Percentiles rank a stretch among this genome's conserved stretches.
phyloP scores from a whole-genome alignment of 129 eudicot genomes.

The Heracleum sosnowskyi region DNA sequence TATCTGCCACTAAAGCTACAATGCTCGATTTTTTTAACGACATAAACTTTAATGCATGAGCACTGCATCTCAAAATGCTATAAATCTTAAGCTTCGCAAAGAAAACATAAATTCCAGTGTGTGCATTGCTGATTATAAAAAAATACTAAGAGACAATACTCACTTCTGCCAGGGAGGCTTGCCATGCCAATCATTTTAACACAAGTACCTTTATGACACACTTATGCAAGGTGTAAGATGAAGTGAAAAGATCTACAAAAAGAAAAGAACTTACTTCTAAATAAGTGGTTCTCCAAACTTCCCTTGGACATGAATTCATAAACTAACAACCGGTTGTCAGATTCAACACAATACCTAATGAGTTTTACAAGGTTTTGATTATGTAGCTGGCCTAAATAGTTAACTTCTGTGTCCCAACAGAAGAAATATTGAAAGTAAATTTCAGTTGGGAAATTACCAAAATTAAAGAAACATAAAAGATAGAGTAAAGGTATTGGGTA shows the following conservation, averaged over 20 bases:
- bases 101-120: neutral
- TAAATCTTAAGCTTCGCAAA: neutral
- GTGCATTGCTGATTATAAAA: neutral
- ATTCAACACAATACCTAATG: slow-evolving; percentile 59
- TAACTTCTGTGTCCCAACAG: slow-evolving; percentile 56
- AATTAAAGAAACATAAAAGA: neutral
- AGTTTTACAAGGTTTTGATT: slow-evolving; percentile 64
- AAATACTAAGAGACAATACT: neutral
- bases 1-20: neutral
- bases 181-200: neutral
- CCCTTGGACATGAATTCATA: slow-evolving; percentile 76
- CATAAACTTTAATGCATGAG: neutral
- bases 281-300: slow-evolving; percentile 53
- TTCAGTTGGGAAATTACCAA: neutral
- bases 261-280: slow-evolving; percentile 43
- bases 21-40: neutral
- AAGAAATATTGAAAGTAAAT: neutral
- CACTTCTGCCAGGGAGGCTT: neutral
- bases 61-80: neutral
- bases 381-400: slow-evolving; percentile 54
- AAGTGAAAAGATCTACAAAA: neutral
- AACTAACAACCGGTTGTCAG: slow-evolving; percentile 47
- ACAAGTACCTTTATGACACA: neutral
- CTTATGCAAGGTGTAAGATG: neutral
- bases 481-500: neutral